A percentile compares a stretch with the other conserved stretches of the same genome.
Evolutionary conservation across 192 early-diverging fungal genomes (phyloP).

Genomic region (Coemansia sp.): DNA sequence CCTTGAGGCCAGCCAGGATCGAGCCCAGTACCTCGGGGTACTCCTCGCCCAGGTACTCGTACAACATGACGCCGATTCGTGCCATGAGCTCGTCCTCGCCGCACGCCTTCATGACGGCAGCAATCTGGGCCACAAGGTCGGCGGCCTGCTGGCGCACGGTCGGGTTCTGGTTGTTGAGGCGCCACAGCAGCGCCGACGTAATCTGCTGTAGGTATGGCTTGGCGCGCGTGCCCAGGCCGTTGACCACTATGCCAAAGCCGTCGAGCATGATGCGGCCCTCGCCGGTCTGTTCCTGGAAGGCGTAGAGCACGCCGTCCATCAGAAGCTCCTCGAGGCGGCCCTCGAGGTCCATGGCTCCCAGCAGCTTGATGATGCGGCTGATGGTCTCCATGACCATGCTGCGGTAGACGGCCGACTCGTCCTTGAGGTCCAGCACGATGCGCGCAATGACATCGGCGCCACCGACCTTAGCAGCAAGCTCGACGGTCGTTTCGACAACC

Average conservation of each 20-base stretch:
- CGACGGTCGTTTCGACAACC: constrained; percentile 94
- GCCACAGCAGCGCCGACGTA: constrained; percentile 91
- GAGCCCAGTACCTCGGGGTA: constrained; percentile 98
- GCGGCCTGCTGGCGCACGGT: constrained; percentile 97
- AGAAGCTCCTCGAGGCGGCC: constrained; percentile 88
- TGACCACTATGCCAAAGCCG: constrained; percentile 93
- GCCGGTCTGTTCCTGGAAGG: constrained; percentile 96
- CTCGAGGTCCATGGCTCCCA: constrained; percentile 92
- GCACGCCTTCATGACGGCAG: constrained; percentile 89
- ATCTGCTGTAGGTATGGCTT: constrained; percentile 94
- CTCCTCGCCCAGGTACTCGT: constrained; percentile 98
- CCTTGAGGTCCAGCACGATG: constrained; percentile 91
- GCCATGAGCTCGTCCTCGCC: constrained; percentile 95
- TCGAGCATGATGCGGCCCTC: constrained; percentile 88
- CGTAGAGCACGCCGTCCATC: constrained; percentile 95
- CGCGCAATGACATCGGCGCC: constrained; percentile 84
- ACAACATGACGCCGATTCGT: constrained; percentile 88
- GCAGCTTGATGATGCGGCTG: constrained; percentile 66
- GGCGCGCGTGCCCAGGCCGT: constrained; percentile 81
- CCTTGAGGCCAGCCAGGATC: constrained; percentile 86
- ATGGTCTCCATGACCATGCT: constrained; percentile 99
- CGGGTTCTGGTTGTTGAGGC: constrained; percentile 94
- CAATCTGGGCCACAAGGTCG: constrained; percentile 91
- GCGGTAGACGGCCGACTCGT: constrained; percentile 89
- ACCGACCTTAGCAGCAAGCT: constrained; percentile 89